Evolutionary conservation across 345 rosid genomes (phyloP), one percentile per base, ranked within the genome.

Genomic region (Bruguiera gymnorhiza): DNA sequence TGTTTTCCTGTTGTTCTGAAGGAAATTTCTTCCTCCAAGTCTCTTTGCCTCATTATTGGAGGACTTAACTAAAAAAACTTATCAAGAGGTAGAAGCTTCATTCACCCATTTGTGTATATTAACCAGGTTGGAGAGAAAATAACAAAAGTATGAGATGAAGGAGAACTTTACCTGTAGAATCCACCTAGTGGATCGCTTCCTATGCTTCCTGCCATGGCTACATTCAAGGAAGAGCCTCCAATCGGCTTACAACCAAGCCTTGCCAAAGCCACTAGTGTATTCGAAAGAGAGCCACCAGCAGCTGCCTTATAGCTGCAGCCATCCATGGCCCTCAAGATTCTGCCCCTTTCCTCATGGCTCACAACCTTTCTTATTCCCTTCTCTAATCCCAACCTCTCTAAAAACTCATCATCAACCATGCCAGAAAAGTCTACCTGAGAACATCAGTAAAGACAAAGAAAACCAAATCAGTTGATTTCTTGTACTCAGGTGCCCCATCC

Each of bases 241-340:
- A 82, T 66, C 27, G 97, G 82, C 69, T 76, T 82, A 69, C 75
- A 67, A 62, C 97, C 92, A 58, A 94, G 87, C 81, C 97, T 88
- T 11, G 97, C 93, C 48, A 94, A 75, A 48, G 98, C 95, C 59
- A 91, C 98, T 10, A 94, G 82, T 59, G 83, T 94, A 70, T 89
- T 94, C 20, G 96, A 94, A 76, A 94, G 92, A 73, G 98, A 94
- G 21, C 98, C 98, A 66, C 98, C 97, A 60, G 96, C 96, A 57
- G 97, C 97, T 2, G 97, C 98, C 84, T 94, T 94, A 71, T 91
- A 94, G 84, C 89, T 89, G 81, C 98, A 91, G 71, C 98, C 98
- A 78, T 94, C 98, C 98, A 94, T 91, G 27, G 97, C 98, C 71
- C 75, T 91, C 84, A 94, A 80, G 46, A 91, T 86, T 77, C 78